A percentile compares a stretch with the other conserved stretches of the same genome.
Evolutionary conservation across 345 rosid genomes (phyloP).

Genomic region (Boechera retrofracta): DNA sequence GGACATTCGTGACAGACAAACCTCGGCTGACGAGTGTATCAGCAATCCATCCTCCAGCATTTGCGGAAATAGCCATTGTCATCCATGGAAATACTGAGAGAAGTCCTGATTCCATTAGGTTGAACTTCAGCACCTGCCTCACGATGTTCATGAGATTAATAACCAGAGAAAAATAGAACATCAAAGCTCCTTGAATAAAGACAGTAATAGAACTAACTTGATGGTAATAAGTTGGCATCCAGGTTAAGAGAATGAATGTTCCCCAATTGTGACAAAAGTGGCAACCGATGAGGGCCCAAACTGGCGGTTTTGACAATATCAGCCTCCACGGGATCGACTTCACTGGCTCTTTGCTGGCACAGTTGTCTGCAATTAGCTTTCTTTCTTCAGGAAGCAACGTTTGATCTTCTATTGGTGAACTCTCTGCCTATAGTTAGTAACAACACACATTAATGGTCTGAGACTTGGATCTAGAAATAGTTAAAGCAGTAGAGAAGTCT

Average conservation of each 20-base stretch:
- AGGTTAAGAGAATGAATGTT: conserved; percentile 89
- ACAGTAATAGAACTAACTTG: conserved; percentile 57
- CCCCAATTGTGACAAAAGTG: conserved; percentile 98
- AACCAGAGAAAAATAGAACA: neutral
- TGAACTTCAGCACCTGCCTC: conserved; percentile 80
- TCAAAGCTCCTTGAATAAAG: conserved; percentile 2
- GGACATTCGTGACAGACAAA: conserved; percentile 75
- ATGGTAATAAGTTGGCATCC: conserved; percentile 98
- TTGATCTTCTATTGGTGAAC: conserved; percentile 86
- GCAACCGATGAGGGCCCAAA: conserved; percentile 82
- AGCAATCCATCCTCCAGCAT: conserved; percentile 95
- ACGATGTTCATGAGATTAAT: conserved; percentile 14
- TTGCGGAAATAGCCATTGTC: conserved; percentile 95
- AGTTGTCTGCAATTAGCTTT: conserved; percentile 60
- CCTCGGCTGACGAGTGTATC: conserved; percentile 92
- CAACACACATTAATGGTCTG: conserved; percentile 4
- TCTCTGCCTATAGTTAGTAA: conserved; percentile 62
- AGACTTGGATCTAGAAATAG: neutral
- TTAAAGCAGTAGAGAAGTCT: conserved; percentile 7
- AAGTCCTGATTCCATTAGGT: conserved; percentile 88
- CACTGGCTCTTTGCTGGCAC: conserved; percentile 68
- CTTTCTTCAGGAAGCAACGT: conserved; percentile 72
- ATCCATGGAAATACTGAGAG: conserved; percentile 89
- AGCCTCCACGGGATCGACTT: conserved; percentile 83
- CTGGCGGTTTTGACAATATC: conserved; percentile 85